Evolutionary conservation across 2,329 filamentous ascomycete species (phyloP).

Genomic region (Albophoma yamanashiensis): DNA sequence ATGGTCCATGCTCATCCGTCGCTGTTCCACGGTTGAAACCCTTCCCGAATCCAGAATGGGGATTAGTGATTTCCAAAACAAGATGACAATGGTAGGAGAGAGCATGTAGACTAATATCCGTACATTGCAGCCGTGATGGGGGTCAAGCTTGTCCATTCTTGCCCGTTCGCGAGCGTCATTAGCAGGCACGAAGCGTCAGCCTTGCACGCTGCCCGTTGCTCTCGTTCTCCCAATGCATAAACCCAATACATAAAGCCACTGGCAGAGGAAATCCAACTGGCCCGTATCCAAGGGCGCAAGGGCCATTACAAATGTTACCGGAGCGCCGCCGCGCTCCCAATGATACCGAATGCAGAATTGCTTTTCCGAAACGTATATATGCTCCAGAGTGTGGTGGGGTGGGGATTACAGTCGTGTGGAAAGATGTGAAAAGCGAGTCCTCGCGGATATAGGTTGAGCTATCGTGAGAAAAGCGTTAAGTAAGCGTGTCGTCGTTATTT

Average conservation of each 20-base stretch:
- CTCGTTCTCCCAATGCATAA: neutral
- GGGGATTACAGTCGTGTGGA: neutral
- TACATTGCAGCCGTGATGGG: neutral
- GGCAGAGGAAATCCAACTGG: neutral
- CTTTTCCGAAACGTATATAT: constrained; percentile 1
- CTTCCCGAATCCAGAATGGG: too few species aligned
- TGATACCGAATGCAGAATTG: neutral
- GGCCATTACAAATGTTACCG: neutral
- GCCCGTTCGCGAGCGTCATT: neutral
- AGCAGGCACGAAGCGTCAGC: neutral
- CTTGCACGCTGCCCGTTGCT: neutral
- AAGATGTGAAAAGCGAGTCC: neutral
- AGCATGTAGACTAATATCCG: neutral
- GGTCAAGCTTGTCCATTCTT: neutral
- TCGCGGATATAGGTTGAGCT: neutral
- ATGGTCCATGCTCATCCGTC: too few species aligned
- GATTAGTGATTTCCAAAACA: neutral
- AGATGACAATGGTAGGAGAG: neutral
- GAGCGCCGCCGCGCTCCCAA: neutral
- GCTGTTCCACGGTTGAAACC: too few species aligned
- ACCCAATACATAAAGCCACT: neutral
- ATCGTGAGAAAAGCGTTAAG: neutral
- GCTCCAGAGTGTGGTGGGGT: too few species aligned
- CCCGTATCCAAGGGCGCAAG: neutral
- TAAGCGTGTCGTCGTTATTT: neutral